Evolutionary conservation across 2,329 filamentous ascomycete species (phyloP), one percentile per base, ranked within the genome.

Genomic region (Calcarisporium arbuscula): DNA sequence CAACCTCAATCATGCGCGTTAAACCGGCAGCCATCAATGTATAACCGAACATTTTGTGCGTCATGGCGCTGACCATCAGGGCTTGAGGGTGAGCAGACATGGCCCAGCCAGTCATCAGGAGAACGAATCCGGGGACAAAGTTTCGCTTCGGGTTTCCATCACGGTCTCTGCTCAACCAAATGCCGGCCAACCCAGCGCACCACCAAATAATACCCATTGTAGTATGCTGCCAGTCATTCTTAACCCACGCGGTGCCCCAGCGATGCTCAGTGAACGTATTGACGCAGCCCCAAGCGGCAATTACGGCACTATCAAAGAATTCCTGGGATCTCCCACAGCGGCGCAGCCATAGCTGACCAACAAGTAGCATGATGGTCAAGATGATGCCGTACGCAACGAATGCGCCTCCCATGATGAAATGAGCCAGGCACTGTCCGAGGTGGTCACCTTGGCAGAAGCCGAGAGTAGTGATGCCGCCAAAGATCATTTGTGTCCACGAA

Each of bases 171-270:
- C 87, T 94, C 25, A 98, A 70, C 92, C 90, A 98, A 34, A 98
- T 74, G 27, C 92, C 92, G 9, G 90, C 74, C 19, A 98, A 66
- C 17, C 92, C 92, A 7, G 92, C 90, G 50, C 80, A 85, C 90
- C 90, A 98, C 92, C 92, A 98, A 33, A 98, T 80, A 42, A 98
- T 78, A n/a, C 92, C 92, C 90, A 98, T 96, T n/a, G 85, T 86
- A 0, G 92, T 98, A 60, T 98, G 92, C 59, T 98, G 90, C 64
- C 95, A 78, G 58, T 98, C 92, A 53, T 95, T 96, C 60, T 77
- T 79, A 34, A 84, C 87, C 92, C 92, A 98, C 1, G 77, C 73
- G 1, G 71, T 71, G 35, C 92, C 92, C 92, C 92, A 98, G 34
- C 84, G 78, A 56, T 98, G 92, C 61, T 96, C 92, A 14, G 92